Evolutionary conservation across 495 filamentous ascomycete species (phyloP), one percentile per base, ranked within the genome.

Genomic region (Aspergillus biplanus): DNA sequence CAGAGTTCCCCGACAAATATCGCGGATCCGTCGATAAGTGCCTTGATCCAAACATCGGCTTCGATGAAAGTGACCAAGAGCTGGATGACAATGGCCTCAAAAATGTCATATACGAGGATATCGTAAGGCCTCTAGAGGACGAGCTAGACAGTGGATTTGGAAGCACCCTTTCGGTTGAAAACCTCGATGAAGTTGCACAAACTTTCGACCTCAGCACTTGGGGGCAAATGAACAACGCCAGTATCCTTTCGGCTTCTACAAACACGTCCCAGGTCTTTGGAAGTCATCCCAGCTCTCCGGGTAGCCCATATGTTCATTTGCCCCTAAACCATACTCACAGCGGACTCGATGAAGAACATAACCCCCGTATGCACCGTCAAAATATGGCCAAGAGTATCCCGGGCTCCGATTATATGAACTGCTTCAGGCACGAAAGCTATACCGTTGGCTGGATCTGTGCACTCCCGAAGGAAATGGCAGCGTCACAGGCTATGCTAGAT

Each of bases 401-500:
- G 1, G 13, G 37, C 37, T 39, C 37, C 37, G 3, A 39, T 7
- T 13, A 39, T 4, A 4, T 13, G 1, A 7, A 8, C 1, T 54
- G 3, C 6, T 27, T 7, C 6, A 48, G 37, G 5, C 61, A 67
- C 33, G 13, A 72, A 52, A 69, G 73, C 16, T 86, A 83, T 61
- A 81, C 71, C 0, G 71, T 86, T 2, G 83, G 78, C 52, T 82
- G 79, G 78, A 76, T 85, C 44, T 82, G 75, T 63, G 76, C 80
- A 0, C 65, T 84, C 4, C 48, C 61, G 6, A 58, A 55, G 1
- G 81, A 84, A 61, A 44, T 67, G n/a, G 66, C 74, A 13, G 81
- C 81, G 2, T 78, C 76, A 13, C 50, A 52, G 42, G 66, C 61
- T 6, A 71, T 78, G 53, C 69, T 85, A 2, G 80, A 85, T 50